A percentile compares a stretch with the other conserved stretches of the same genome.
Evolutionary conservation across 345 rosid genomes (phyloP).

Genomic region (Eucalyptus victrix): DNA sequence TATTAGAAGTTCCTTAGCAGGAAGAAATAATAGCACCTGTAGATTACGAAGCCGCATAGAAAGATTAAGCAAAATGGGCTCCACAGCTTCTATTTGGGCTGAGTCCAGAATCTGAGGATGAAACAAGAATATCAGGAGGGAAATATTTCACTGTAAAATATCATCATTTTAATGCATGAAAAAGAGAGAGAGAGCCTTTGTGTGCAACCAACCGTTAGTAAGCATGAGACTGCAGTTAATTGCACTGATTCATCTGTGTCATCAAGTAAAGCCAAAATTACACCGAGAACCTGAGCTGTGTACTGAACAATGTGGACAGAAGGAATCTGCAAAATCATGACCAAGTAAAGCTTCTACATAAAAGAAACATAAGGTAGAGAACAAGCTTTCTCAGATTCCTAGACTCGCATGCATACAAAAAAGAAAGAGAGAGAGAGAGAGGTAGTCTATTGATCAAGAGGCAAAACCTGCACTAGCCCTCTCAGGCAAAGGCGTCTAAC

Average conservation of each 20-base stretch:
- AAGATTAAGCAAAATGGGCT: conserved; percentile 75
- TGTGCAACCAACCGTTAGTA: conserved; percentile 43
- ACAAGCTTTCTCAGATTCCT: neutral
- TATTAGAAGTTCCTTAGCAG: neutral
- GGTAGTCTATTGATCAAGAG: neutral
- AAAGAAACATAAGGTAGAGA: neutral
- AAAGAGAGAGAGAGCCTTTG: neutral
- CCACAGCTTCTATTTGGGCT: conserved; percentile 74
- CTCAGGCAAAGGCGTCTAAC: conserved; percentile 90
- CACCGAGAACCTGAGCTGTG: conserved; percentile 73
- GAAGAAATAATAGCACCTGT: conserved; percentile 29
- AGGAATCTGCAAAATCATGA: conserved; percentile 52
- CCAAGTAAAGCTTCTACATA: neutral
- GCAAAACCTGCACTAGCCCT: conserved; percentile 82
- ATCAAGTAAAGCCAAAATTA: conserved; percentile 83
- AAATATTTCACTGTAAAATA: neutral
- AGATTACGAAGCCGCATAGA: conserved; percentile 84
- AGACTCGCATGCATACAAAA: neutral
- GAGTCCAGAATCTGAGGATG: conserved; percentile 57
- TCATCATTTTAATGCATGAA: neutral
- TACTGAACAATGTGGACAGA: conserved; percentile 59
- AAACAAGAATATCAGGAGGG: neutral
- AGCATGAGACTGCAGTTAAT: conserved; percentile 85
- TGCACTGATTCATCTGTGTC: conserved; percentile 87
- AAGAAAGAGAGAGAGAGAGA: neutral